phyloP scores from a whole-genome alignment of 129 eudicot species.

The Calendula officinalis region DNA sequence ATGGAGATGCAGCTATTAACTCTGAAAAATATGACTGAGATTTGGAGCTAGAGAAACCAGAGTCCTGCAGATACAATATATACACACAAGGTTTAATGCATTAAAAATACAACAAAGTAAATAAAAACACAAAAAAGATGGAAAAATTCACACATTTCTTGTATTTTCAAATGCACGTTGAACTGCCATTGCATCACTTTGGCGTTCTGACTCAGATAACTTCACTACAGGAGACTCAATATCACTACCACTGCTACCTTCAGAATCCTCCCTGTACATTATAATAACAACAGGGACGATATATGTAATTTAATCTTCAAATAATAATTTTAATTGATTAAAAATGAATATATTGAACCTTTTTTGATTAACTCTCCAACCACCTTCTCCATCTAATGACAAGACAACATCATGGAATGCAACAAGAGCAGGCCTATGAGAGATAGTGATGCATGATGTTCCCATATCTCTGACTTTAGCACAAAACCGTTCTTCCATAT shows the following conservation, averaged over 20 bases:
- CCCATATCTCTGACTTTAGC: slow-evolving; percentile 98
- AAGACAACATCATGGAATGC: slow-evolving; percentile 95
- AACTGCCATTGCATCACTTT: slow-evolving; percentile 88
- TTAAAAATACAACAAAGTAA: neutral
- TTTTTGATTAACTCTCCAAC: slow-evolving; percentile 85
- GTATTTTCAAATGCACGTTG: slow-evolving; percentile 87
- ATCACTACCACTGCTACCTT: slow-evolving; percentile 39
- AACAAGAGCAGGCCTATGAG: slow-evolving; percentile 98
- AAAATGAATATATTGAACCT: slow-evolving; percentile 59
- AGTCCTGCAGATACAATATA: slow-evolving; percentile 43
- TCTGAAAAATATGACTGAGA: slow-evolving; percentile 80
- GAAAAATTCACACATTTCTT: slow-evolving; percentile 44
- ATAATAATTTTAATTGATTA: neutral
- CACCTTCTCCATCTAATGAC: slow-evolving; percentile 99
- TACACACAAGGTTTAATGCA: slow-evolving; percentile 14
- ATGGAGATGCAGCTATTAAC: slow-evolving; percentile 68
- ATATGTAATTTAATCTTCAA: neutral
- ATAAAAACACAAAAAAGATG: neutral
- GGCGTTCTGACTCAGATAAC: slow-evolving; percentile 74
- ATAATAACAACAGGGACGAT: neutral
- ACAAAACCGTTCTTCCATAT: slow-evolving; percentile 99
- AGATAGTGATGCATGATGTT: slow-evolving; percentile 96
- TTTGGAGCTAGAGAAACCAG: slow-evolving; percentile 60
- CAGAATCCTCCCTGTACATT: slow-evolving; percentile 56
- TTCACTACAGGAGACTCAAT: slow-evolving; percentile 29